phyloP scores from a whole-genome alignment of 306 rosid species.

The Lathyrus oleraceus region DNA sequence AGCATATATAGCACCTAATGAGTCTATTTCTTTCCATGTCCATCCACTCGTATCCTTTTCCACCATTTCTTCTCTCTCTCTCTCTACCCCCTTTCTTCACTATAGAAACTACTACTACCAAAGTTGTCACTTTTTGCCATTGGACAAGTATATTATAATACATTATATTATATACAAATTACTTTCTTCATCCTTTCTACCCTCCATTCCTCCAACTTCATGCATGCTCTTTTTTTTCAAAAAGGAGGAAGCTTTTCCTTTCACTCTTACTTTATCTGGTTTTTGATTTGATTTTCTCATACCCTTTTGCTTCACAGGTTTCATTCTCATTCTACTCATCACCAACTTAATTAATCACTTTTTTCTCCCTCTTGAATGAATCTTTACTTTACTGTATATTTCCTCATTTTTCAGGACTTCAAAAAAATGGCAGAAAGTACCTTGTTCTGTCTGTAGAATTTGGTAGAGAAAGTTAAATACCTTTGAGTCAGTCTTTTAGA shows the following conservation, averaged over 20 bases:
- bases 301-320: conserved; percentile 37
- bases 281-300: conserved; percentile 26
- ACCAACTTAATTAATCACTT: background rate
- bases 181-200: conserved; percentile 39
- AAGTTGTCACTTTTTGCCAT: conserved; percentile 25
- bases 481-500: conserved; percentile 42
- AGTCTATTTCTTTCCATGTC: conserved; percentile 15
- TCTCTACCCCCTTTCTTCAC: conserved; percentile 40
- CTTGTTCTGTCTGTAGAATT: conserved; percentile 47
- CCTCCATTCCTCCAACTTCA: conserved; percentile 27
- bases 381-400: conserved; percentile 23
- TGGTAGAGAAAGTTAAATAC: conserved; percentile 40
- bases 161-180: conserved; percentile 34
- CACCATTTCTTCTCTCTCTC: conserved; percentile 23
- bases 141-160: background rate
- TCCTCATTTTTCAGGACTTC: conserved; percentile 47
- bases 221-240: conserved; percentile 33
- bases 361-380: conserved; percentile 18
- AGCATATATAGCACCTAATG: conserved; percentile 5
- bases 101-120: conserved; percentile 35
- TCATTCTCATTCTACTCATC: conserved; percentile 25
- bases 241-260: conserved; percentile 23
- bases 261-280: conserved; percentile 36
- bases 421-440: conserved; percentile 45
- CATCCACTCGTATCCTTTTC: conserved; percentile 31